Conservation (phyloP, 2,329 filamentous ascomycete species). For the Trichoderma hamatum region DNA sequence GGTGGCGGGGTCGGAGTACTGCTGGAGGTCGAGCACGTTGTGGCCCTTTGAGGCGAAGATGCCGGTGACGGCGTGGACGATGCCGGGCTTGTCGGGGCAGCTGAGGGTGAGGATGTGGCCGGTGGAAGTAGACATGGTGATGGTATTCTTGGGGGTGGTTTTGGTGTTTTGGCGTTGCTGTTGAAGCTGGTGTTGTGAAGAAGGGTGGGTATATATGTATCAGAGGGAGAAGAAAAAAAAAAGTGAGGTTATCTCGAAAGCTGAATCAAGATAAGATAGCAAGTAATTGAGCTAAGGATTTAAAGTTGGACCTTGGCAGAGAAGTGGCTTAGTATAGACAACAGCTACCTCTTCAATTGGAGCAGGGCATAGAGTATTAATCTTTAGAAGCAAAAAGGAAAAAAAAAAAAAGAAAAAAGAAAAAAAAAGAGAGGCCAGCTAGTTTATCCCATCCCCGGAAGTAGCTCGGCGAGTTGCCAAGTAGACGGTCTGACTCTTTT, state of each 20-base stretch:
- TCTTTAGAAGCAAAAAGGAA: neutral
- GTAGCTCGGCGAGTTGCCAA: constrained; percentile 19
- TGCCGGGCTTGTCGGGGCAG: constrained; percentile 82
- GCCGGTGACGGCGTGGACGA: constrained; percentile 81
- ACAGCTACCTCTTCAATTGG: too few relatives aligned
- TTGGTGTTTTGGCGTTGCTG: neutral
- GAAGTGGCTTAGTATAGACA: neutral
- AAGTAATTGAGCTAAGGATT: neutral
- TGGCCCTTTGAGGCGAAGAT: constrained; percentile 72
- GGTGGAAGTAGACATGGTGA: constrained; percentile 8
- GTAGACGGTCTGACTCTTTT: constrained; percentile 1
- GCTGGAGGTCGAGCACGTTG: constrained; percentile 83
- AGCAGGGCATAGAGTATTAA: neutral
- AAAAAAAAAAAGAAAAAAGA: neutral
- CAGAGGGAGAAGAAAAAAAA: neutral
- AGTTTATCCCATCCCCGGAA: neutral
- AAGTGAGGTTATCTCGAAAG: constrained; percentile 10
- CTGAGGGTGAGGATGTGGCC: constrained; percentile 79
- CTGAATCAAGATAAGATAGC: constrained; percentile 17
- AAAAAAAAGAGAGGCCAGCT: neutral
- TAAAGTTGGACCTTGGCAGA: neutral
- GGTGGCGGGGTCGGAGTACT: constrained; percentile 76
- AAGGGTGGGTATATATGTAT: neutral
- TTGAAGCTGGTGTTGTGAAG: neutral
- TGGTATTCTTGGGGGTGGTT: neutral